Conservation (phyloP, 768 basidiomycete species). For the Lyophyllum atratum region DNA sequence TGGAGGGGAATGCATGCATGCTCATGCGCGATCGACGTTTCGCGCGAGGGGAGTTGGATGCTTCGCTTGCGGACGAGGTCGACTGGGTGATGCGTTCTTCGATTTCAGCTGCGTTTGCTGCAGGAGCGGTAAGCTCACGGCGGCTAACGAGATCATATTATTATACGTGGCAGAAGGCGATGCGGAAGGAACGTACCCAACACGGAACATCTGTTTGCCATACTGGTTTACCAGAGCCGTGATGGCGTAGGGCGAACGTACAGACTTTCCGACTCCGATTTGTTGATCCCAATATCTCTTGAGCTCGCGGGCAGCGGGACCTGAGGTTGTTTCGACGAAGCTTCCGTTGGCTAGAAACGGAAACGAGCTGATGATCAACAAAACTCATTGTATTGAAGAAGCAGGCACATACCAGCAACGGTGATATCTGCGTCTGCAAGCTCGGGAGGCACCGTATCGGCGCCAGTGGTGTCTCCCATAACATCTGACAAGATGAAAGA, state of each 20-base stretch:
- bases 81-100: conserved; percentile 43
- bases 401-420: conserved; percentile 52
- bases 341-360: conserved; percentile 58
- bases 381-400: conserved; percentile 8
- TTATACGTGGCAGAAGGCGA: background rate
- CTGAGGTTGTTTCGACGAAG: conserved; percentile 81
- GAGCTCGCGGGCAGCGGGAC: conserved; percentile 71
- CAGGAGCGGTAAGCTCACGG: conserved; percentile 64
- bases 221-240: conserved; percentile 84
- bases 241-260: conserved; percentile 79
- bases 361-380: conserved; percentile 13
- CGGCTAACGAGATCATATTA: conserved; percentile 38
- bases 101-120: conserved; percentile 49
- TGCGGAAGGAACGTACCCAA: conserved; percentile 56
- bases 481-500: conserved; percentile 49
- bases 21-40: conserved; percentile 70
- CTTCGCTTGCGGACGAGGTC: conserved; percentile 34
- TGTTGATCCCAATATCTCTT: conserved; percentile 76
- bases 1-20: conserved; percentile 56
- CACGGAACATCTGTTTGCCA: conserved; percentile 75
- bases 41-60: conserved; percentile 40
- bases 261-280: conserved; percentile 63
- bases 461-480: conserved; percentile 30
- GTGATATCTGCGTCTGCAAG: conserved; percentile 57
- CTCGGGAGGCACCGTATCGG: conserved; percentile 49